Conservation (phyloP, 2,329 filamentous ascomycete genomes). For the Penicillium sp. region DNA sequence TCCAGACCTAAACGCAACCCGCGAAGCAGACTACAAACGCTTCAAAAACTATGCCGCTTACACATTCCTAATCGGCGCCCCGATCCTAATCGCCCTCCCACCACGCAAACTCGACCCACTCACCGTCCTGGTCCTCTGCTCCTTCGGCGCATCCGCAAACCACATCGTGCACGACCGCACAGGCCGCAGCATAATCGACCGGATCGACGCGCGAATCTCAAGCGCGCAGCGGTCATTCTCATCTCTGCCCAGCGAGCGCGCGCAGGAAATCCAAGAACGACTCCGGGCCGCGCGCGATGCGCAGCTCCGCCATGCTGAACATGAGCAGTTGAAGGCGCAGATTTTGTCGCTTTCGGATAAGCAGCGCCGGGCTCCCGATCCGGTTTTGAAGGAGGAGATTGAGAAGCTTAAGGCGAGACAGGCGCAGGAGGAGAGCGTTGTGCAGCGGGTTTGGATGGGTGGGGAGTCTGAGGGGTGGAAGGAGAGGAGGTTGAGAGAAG, state of each 20-base stretch:
- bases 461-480: constrained; percentile 46
- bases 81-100: constrained; percentile 35
- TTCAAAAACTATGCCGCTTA: constrained; percentile 45
- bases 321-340: constrained; percentile 21
- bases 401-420: constrained; percentile 36
- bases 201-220: constrained; percentile 29
- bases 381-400: constrained; percentile 29
- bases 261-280: constrained; percentile 34
- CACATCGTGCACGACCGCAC: constrained; percentile 41
- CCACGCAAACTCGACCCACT: constrained; percentile 42
- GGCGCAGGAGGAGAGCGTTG: constrained; percentile 31
- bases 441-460: constrained; percentile 43
- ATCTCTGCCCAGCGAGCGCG: constrained; percentile 35
- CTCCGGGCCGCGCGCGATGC: constrained; percentile 29
- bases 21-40: constrained; percentile 40
- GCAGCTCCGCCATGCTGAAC: constrained; percentile 19
- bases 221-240: constrained; percentile 18
- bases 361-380: constrained; percentile 9
- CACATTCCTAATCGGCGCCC: constrained; percentile 38
- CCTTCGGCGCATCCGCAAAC: constrained; percentile 43
- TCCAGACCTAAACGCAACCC: constrained; percentile 16
- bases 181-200: constrained; percentile 38
- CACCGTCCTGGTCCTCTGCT: constrained; percentile 39
- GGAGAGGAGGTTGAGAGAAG: constrained; percentile 42
- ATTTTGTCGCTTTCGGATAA: constrained; percentile 29